Conservation (phyloP, 2,329 filamentous ascomycete genomes). For the Xylariaceae sp. region DNA sequence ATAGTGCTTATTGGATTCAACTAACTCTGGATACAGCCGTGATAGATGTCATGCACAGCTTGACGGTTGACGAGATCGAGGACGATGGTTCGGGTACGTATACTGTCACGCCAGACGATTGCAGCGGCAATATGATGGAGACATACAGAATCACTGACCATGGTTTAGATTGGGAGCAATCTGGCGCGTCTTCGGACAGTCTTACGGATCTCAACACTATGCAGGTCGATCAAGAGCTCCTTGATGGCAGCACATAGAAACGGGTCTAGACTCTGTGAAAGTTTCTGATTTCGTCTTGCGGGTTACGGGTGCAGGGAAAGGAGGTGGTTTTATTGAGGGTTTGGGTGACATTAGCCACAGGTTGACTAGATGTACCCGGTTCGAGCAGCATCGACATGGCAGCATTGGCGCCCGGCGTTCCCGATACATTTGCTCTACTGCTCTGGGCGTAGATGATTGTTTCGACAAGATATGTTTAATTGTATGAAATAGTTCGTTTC, state of each 20-base stretch:
- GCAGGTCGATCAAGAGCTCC: conserved; percentile 27
- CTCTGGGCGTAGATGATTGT: conserved; percentile 13
- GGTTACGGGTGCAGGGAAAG: neutral
- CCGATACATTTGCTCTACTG: conserved; percentile 13
- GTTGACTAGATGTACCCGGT: conserved; percentile 8
- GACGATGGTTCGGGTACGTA: conserved; percentile 56
- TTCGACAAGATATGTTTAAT: conserved; percentile 4
- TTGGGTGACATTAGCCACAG: conserved; percentile 5
- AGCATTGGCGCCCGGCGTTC: conserved; percentile 23
- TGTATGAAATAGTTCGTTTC: conserved; percentile 10
- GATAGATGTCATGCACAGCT: conserved; percentile 44
- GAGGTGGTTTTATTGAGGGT: neutral
- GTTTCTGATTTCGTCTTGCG: neutral
- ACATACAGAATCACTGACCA: conserved; percentile 34
- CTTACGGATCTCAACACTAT: conserved; percentile 46
- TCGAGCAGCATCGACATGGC: conserved; percentile 15
- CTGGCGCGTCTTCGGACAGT: conserved; percentile 49
- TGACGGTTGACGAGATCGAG: conserved; percentile 54
- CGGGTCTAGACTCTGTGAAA: neutral
- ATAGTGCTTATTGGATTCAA: neutral
- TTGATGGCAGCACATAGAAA: conserved; percentile 10
- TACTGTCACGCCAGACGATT: conserved; percentile 35
- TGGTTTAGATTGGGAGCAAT: conserved; percentile 49
- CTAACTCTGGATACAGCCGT: conserved; percentile 33
- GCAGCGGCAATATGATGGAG: conserved; percentile 27